Conservation (phyloP, 345 rosid genomes). For the Moricandia arvensis region DNA sequence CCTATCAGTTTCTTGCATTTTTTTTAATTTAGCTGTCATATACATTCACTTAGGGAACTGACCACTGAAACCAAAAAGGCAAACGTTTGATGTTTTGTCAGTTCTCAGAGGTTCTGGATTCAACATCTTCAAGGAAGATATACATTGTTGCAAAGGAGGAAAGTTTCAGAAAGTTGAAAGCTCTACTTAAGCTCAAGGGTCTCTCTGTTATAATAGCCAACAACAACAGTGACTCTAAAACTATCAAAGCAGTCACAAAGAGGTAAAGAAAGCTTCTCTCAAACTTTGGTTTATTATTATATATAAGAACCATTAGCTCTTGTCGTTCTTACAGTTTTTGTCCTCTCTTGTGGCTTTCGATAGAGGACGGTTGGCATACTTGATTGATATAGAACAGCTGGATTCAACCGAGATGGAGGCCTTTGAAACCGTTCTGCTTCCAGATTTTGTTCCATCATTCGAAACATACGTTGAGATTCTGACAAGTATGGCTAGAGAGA, state of each 20-base stretch:
- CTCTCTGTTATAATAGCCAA: slow-evolving; percentile 38
- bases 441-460: slow-evolving; percentile 41
- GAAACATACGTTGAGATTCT: slow-evolving; percentile 43
- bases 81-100: neutral
- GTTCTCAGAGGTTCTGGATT: slow-evolving; percentile 10
- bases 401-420: slow-evolving; percentile 34
- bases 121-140: slow-evolving; percentile 37
- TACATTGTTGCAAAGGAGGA: slow-evolving; percentile 42
- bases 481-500: slow-evolving; percentile 54
- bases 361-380: slow-evolving; percentile 35
- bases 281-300: neutral
- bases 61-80: neutral
- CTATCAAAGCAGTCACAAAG: slow-evolving; percentile 22
- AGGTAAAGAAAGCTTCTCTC: slow-evolving; percentile 39
- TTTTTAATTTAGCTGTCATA: neutral
- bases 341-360: neutral
- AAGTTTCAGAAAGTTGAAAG: slow-evolving; percentile 37
- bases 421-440: slow-evolving; percentile 49
- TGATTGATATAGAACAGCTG: slow-evolving; percentile 42
- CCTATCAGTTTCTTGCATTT: too few relatives aligned
- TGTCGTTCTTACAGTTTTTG: neutral
- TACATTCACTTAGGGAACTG: neutral
- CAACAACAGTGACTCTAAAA: slow-evolving; percentile 17
- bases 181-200: slow-evolving; percentile 45
- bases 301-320: neutral